These are phyloP conservation scores for Podaxis sp. DNA, from an alignment of 768 basidiomycete genomes.

Conservation along the genomic window DNA sequence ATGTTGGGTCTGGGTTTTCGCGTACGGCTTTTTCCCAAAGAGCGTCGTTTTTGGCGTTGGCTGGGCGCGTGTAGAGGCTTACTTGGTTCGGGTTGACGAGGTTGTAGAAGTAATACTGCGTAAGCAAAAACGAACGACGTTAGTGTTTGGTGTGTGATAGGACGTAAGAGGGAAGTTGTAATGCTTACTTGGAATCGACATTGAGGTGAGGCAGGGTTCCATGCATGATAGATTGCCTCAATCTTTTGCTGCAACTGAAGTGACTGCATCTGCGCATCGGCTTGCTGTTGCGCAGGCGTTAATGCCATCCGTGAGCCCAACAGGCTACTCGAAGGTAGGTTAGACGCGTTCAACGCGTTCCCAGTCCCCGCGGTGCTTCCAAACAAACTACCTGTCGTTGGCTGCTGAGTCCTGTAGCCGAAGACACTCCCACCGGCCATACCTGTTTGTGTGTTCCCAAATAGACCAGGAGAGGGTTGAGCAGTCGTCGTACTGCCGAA, in stretches of 20 bases:
- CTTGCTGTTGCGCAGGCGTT: conserved; percentile 42
- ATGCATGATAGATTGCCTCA: conserved; percentile 63
- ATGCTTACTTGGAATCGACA: conserved; percentile 77
- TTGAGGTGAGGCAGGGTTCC: conserved; percentile 64
- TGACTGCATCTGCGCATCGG: conserved; percentile 63
- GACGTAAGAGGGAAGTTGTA: background rate
- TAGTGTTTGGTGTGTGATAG: background rate
- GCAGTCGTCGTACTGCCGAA: conserved; percentile 31
- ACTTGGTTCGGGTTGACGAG: conserved; percentile 71
- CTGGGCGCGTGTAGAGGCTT: conserved; percentile 65
- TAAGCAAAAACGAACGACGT: background rate
- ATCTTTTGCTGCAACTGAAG: conserved; percentile 53
- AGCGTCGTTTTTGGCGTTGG: conserved; percentile 67
- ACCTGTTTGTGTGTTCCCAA: conserved; percentile 20
- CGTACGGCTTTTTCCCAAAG: conserved; percentile 76
- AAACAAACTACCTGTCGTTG: conserved; percentile 8
- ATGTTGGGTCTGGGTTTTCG: conserved; percentile 80
- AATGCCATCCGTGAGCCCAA: conserved; percentile 36
- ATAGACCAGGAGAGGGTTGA: conserved; percentile 17
- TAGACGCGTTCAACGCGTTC: conserved; percentile 27
- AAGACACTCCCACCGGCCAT: conserved; percentile 10
- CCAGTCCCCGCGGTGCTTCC: conserved; percentile 26
- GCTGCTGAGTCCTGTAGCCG: conserved; percentile 26
- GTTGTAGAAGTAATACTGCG: conserved; percentile 82
- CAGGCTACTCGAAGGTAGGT: conserved; percentile 31